Percentiles rank a stretch among this genome's conserved stretches.
phyloP scores from a whole-genome alignment of 2,329 filamentous ascomycete species.

The Verticillium dahliae region DNA sequence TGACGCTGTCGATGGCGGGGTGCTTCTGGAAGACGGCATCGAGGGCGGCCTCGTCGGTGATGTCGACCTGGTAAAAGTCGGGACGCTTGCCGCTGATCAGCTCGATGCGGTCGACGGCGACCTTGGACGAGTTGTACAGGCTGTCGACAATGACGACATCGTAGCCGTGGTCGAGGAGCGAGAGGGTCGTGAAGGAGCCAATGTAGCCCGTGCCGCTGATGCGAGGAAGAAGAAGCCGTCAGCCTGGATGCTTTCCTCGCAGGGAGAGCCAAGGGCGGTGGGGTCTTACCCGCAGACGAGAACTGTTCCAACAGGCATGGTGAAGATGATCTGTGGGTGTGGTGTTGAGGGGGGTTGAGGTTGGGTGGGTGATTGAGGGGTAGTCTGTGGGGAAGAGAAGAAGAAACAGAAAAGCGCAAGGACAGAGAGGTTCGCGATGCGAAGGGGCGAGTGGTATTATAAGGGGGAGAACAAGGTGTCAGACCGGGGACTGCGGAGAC shows the following conservation, averaged over 20 bases:
- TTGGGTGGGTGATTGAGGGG: not conserved
- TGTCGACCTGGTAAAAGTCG: constrained; percentile 76
- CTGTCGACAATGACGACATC: constrained; percentile 95
- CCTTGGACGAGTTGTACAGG: constrained; percentile 92
- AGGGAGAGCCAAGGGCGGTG: not conserved
- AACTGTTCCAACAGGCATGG: constrained; percentile 79
- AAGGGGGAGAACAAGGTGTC: not conserved
- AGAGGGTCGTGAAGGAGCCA: constrained; percentile 90
- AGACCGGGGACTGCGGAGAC: not conserved
- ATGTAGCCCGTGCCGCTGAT: constrained; percentile 95
- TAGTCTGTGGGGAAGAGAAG: constrained; percentile 5
- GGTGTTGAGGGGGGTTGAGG: not conserved
- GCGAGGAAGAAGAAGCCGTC: not conserved
- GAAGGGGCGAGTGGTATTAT: not conserved
- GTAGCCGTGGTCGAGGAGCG: constrained; percentile 89
- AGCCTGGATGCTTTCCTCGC: not conserved
- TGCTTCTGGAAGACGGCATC: constrained; percentile 85
- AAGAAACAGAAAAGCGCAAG: constrained; percentile 10
- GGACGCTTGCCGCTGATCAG: constrained; percentile 85
- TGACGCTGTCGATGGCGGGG: constrained; percentile 93
- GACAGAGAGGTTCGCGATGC: not conserved
- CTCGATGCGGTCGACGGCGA: constrained; percentile 91
- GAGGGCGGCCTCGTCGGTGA: constrained; percentile 77
- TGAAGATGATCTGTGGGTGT: constrained; percentile 11
- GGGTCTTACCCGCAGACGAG: constrained; percentile 79